Base-by-base conservation (phyloP, 345 rosid genomes). In the Gossypioides kirkii region DNA sequence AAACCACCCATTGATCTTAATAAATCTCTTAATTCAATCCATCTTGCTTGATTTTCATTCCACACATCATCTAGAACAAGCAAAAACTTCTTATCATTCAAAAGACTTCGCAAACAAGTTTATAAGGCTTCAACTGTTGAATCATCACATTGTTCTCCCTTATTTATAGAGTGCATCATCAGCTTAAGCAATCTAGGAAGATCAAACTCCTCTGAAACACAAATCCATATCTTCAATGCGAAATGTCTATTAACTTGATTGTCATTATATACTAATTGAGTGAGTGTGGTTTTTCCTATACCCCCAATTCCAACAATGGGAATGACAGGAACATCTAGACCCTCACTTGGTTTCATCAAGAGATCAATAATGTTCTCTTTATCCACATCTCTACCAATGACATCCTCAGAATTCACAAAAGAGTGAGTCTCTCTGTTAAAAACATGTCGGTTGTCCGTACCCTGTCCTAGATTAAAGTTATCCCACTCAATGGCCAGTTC, bases 271-370 rank as follows among this genome's bases (percentile, higher is more conserved):
- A 59, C 53, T 0, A 72, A 17, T 18, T 41, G 69, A 67, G 55
- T 55, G 2, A 77, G 72, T 3, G 80, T 8, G 38, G 76, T 72
- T 18, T 77, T 77, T 4, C 73, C 69, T 17, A 47, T 11, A 17
- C 80, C 80, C 36, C 80, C 70, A 7, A 77, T 41, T 10, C 73
- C 70, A 0, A 77, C 80, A 3, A 77, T 49, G 1, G 80, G 72
- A 67, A 77, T 66, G 20, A 73, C 32, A 12, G 58, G 71, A 5
- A 64, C 25, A 10, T 63, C 32, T 10, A 4, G 26, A 36, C 0
- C 22, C 0, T 25, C 59, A 8, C 50, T 26, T 8, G 32, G 20
- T 28, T 42, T 12, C 17, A n/a, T 18, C 20, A 75, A 67, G 6
- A 11, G 16, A 14, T 59, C 11, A 20, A 68, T 5, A 6, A 58